These are phyloP conservation scores for Angophora floribunda DNA, from an alignment of 345 rosid genomes.

Conservation along the genomic window DNA sequence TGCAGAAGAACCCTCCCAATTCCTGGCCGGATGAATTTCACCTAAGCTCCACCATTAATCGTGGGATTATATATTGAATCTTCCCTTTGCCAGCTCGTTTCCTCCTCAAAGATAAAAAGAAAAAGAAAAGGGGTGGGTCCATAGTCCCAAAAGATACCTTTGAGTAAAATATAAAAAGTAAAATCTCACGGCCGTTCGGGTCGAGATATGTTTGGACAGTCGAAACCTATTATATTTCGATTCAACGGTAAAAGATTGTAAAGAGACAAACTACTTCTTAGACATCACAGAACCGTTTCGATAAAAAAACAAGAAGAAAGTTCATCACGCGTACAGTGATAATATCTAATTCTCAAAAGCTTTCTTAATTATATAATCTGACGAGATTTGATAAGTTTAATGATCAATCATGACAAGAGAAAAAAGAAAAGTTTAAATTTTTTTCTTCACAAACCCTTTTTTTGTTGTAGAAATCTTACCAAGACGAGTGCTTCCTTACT, in stretches of 20 bases:
- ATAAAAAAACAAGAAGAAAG: not conserved
- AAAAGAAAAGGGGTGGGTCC: not conserved
- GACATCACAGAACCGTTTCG: accelerated
- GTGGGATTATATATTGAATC: not conserved
- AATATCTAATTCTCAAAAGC: not conserved
- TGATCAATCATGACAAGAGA: not conserved
- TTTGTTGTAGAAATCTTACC: not conserved
- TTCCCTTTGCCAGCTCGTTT: too few relatives aligned
- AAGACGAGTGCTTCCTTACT: not conserved
- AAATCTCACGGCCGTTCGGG: not conserved
- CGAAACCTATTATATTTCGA: not conserved
- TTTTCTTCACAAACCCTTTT: not conserved
- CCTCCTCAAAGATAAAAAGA: not conserved
- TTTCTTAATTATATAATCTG: not conserved
- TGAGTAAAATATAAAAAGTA: not conserved
- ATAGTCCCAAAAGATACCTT: not conserved
- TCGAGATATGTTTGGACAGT: not conserved
- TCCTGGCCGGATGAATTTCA: not conserved
- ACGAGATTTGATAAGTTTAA: not conserved
- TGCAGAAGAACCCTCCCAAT: not conserved
- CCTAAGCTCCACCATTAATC: not conserved
- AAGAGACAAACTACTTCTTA: not conserved
- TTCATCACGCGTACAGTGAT: accelerated
- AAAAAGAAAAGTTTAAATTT: not conserved
- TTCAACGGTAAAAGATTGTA: not conserved